phyloP scores from a whole-genome alignment of 306 rosid genomes.

The Inga oerstediana region DNA sequence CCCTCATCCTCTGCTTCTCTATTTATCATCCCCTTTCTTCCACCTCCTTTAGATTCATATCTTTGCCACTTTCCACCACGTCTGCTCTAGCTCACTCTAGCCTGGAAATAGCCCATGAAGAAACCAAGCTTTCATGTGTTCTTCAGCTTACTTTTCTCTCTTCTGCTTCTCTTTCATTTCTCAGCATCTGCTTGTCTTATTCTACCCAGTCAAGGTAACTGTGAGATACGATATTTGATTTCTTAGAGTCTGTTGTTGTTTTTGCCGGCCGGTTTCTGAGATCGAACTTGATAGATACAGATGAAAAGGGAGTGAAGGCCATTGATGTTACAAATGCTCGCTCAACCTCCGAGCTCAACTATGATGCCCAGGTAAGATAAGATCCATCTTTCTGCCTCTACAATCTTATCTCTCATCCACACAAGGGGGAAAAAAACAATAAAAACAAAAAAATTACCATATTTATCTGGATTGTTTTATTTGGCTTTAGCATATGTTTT shows the following conservation, averaged over 20 bases:
- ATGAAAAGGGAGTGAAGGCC: slow-evolving; percentile 24
- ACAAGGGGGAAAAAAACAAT: neutral
- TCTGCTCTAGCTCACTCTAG: neutral
- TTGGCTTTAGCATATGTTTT: neutral
- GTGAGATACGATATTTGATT: neutral
- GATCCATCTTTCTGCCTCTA: neutral
- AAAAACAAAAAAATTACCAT: neutral
- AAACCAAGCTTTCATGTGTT: slow-evolving; percentile 23
- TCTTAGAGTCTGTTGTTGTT: neutral
- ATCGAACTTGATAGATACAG: slow-evolving; percentile 18
- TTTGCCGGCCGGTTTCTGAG: neutral
- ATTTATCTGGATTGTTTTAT: neutral
- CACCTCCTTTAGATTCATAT: neutral
- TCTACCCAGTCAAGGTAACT: slow-evolving; percentile 31
- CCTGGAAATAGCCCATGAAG: slow-evolving; percentile 1
- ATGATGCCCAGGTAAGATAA: slow-evolving; percentile 17
- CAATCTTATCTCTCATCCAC: neutral
- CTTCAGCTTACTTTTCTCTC: slow-evolving; percentile 32
- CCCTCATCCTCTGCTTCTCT: neutral
- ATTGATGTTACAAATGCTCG: neutral
- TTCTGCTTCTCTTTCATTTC: slow-evolving; percentile 34
- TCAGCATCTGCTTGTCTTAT: slow-evolving; percentile 42
- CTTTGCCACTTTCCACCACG: slow-evolving; percentile 10
- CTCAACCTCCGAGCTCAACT: neutral
- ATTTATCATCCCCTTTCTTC: neutral